A percentile compares a stretch with the other conserved stretches of the same genome.
These are phyloP conservation scores for Sporobolomyces phaffii DNA, from an alignment of 768 basidiomycete species.

Conservation along the genomic window DNA sequence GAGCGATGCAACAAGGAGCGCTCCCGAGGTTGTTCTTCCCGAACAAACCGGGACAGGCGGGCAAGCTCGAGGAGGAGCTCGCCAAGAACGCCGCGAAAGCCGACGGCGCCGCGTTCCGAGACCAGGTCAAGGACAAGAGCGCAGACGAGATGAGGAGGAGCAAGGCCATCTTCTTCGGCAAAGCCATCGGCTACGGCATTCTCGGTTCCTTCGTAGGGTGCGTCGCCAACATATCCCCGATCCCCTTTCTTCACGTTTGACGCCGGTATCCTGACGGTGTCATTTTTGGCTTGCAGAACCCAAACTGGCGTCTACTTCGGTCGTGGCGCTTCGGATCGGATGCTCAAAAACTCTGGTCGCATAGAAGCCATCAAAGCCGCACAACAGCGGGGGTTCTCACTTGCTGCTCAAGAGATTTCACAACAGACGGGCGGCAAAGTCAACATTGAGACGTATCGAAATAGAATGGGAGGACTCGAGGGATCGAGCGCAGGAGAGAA, in stretches of 20 bases:
- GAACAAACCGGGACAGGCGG: conserved; percentile 2
- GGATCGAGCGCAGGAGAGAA: background rate
- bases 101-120: background rate
- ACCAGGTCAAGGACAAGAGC: conserved; percentile 9
- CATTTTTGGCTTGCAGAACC: conserved; percentile 11
- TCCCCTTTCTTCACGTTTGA: too few species aligned
- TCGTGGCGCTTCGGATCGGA: background rate
- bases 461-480: background rate
- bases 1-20: background rate
- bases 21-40: conserved; percentile 31
- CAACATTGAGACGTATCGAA: background rate
- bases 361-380: conserved; percentile 11
- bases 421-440: conserved; percentile 1
- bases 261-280: too few species aligned
- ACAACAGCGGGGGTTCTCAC: background rate
- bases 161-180: conserved; percentile 18
- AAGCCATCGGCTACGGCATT: conserved; percentile 29
- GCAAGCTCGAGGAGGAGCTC: conserved; percentile 10
- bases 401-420: background rate
- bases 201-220: conserved; percentile 15
- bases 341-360: conserved; percentile 21
- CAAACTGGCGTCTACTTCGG: conserved; percentile 16
- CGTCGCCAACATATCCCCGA: too few species aligned
- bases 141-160: conserved; percentile 14
- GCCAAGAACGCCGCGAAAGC: conserved; percentile 25